Percentiles rank a stretch among this genome's conserved stretches.
Conservation (phyloP, 2,329 filamentous ascomycete species). For the Aureobasidium vineae region DNA sequence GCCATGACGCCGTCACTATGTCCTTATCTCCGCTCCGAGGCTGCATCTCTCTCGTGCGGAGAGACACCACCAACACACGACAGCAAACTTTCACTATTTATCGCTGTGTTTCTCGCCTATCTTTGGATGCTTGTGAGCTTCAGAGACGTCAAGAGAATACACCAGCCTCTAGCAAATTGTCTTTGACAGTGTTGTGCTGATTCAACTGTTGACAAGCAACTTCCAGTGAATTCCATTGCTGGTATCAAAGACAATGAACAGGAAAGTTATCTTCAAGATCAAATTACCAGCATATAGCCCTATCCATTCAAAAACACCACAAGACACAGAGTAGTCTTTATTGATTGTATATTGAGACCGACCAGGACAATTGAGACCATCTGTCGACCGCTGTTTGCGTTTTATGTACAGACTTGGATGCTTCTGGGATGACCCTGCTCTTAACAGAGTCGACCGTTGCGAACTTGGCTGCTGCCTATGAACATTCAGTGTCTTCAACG, state of each 20-base stretch:
- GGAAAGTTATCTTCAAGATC: neutral
- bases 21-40: slow-evolving; percentile 11
- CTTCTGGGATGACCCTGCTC: neutral
- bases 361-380: neutral
- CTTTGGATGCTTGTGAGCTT: neutral
- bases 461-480: neutral
- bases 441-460: neutral
- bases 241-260: too few relatives aligned
- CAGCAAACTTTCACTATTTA: neutral
- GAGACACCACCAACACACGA: neutral
- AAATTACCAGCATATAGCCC: neutral
- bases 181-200: too few relatives aligned
- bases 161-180: neutral
- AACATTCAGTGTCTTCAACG: neutral
- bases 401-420: neutral
- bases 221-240: too few relatives aligned
- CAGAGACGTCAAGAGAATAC: neutral
- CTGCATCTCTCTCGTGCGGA: neutral
- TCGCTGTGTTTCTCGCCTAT: neutral
- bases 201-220: too few relatives aligned
- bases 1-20: slow-evolving; percentile 10
- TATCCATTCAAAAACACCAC: neutral
- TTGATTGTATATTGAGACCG: neutral
- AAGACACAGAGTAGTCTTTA: neutral
- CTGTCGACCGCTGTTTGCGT: neutral